phyloP scores from a whole-genome alignment of 1,139 yeast genomes.

The Saccharomycopsis crataegensis region DNA sequence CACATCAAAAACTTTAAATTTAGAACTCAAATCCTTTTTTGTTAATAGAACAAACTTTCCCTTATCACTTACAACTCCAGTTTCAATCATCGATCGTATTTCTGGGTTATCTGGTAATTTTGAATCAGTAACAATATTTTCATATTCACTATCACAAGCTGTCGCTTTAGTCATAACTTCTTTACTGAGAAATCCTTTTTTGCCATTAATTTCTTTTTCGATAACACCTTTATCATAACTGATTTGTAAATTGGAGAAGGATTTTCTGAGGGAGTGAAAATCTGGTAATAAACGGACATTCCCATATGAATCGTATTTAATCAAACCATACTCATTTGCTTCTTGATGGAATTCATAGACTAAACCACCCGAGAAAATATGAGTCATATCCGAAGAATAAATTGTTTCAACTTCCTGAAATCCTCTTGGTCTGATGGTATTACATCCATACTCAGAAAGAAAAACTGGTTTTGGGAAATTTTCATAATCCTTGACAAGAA shows the following conservation, averaged over 20 bases:
- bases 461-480: slow-evolving; percentile 71
- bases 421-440: slow-evolving; percentile 67
- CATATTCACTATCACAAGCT: slow-evolving; percentile 40
- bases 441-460: slow-evolving; percentile 92
- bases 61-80: slow-evolving; percentile 37
- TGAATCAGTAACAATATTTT: slow-evolving; percentile 38
- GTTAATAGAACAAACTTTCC: slow-evolving; percentile 44
- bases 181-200: slow-evolving; percentile 4
- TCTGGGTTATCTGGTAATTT: slow-evolving; percentile 41
- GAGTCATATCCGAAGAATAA: slow-evolving; percentile 67
- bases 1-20: slow-evolving; percentile 25
- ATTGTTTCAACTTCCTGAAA: slow-evolving; percentile 74
- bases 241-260: slow-evolving; percentile 33
- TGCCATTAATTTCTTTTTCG: slow-evolving; percentile 11
- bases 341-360: slow-evolving; percentile 91
- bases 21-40: slow-evolving; percentile 34
- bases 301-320: slow-evolving; percentile 50
- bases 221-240: slow-evolving; percentile 24
- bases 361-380: slow-evolving; percentile 85
- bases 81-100: slow-evolving; percentile 38
- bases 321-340: slow-evolving; percentile 82
- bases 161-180: slow-evolving; percentile 27
- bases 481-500: slow-evolving; percentile 62
- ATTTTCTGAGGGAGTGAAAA: slow-evolving; percentile 43
- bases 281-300: slow-evolving; percentile 49